These are phyloP conservation scores for Vitis vinifera DNA, from an alignment of 164 flowering plant genomes.

Conservation along the genomic window DNA sequence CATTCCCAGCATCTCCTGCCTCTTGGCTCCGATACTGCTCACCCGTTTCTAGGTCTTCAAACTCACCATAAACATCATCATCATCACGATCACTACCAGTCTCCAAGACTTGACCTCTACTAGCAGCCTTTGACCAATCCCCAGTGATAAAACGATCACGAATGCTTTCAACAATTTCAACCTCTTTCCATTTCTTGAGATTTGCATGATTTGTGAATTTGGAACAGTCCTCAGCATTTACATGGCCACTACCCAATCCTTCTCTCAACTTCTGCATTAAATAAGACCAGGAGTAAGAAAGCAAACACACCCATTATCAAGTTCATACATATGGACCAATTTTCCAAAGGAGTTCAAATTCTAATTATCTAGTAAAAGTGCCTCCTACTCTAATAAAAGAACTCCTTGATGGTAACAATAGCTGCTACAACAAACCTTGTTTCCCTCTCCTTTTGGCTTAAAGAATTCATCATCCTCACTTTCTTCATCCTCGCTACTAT, in stretches of 20 bases:
- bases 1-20: conserved; percentile 16
- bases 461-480: conserved; percentile 81
- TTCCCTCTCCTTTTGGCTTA: conserved; percentile 70
- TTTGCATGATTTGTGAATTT: conserved; percentile 36
- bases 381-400: not conserved
- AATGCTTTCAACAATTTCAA: conserved; percentile 52
- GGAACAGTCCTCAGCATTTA: conserved; percentile 71
- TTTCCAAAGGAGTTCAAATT: not conserved
- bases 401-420: not conserved
- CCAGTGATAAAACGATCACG: conserved; percentile 92
- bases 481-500: conserved; percentile 53
- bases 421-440: conserved; percentile 47
- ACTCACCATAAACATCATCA: conserved; percentile 65
- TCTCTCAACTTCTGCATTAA: conserved; percentile 44
- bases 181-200: conserved; percentile 57
- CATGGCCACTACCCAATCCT: conserved; percentile 33
- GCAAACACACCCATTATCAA: not conserved
- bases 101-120: conserved; percentile 44
- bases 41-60: conserved; percentile 95
- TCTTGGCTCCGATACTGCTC: conserved; percentile 42
- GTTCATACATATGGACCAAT: not conserved
- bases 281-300: not conserved
- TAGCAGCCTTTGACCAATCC: conserved; percentile 82
- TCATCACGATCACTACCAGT: conserved; percentile 39
- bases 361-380: not conserved